phyloP scores from a whole-genome alignment of 352 stramenopile genomes.

The Phytophthora podocarpi region DNA sequence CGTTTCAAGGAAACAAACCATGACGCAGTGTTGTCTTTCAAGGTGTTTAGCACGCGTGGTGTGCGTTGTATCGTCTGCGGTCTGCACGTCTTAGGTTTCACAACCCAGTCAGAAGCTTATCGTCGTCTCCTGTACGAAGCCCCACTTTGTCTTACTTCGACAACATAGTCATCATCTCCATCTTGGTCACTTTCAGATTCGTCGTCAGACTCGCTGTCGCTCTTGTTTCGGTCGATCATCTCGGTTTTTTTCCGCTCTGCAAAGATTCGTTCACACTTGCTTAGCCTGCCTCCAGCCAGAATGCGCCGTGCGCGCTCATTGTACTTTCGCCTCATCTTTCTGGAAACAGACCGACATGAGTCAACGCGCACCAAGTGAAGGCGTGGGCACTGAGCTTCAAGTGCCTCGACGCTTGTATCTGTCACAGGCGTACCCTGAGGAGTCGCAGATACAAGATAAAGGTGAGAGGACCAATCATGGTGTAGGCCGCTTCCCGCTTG shows the following conservation, averaged over 20 bases:
- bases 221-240: conserved; percentile 40
- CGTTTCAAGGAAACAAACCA: conserved; percentile 42
- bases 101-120: no score
- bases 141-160: conserved; percentile 21
- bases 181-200: conserved; percentile 31
- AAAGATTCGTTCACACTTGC: conserved; percentile 44
- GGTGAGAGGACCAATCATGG: no score
- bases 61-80: neutral
- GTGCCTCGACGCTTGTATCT: conserved; percentile 42
- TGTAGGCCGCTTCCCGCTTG: no score
- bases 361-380: conserved; percentile 70
- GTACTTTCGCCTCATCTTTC: conserved; percentile 50
- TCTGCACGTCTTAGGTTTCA: no score
- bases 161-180: conserved; percentile 19
- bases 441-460: neutral
- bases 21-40: conserved; percentile 18
- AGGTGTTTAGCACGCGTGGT: neutral
- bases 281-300: conserved; percentile 22
- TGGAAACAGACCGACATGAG: conserved; percentile 70
- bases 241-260: conserved; percentile 43
- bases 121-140: conserved; percentile 17
- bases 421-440: conserved; percentile 57
- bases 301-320: conserved; percentile 28
- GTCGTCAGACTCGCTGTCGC: conserved; percentile 38
- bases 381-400: conserved; percentile 44